Evolutionary conservation across 176 grass and related monocot genomes (phyloP), one percentile per base, ranked within the genome.

Genomic region (Oryza australiensis): DNA sequence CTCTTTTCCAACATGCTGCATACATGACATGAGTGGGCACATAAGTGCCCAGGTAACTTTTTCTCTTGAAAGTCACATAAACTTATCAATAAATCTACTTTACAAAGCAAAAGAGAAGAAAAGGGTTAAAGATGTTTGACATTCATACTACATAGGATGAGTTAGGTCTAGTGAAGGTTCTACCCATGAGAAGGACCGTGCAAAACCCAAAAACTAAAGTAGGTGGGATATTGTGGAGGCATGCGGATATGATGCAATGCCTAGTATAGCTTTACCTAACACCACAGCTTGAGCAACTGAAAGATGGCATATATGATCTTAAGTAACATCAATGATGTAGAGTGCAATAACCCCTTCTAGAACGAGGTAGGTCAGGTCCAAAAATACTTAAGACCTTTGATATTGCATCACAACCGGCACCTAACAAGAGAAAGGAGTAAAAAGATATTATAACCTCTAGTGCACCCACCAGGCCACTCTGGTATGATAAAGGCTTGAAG

Each of bases 151-250:
- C 80, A 59, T 62, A 72, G 62, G 79, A 81, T 76, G 77, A 77
- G 80, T 89, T 92, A 89, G 84, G 84, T 87, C 87, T 41, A 78
- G 37, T 66, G 77, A 92, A 87, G 80, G 80, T 89, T 89, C 83
- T 72, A 16, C 38, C 80, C 70, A 49, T 76, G 66, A 78, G 48
- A 66, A 72, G 57, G 74, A 66, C 83, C 51, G 30, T 30, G 28
- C 57, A 66, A 79, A 79, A 92, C 28, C n/a, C 26, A 77, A 79
- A 65, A 76, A 67, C 57, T 26, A 43, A 79, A 81, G 84, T 69
- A 67, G 87, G 90, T 84, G 42, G 60, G 83, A 81, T 84, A 79
- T 80, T 73, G 69, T 77, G 76, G 76, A 81, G 68, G 87, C 83
- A 86, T 66, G 75, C 84, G 37, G 78, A 86, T 68, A 89, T 83